Evolutionary conservation across 2,329 filamentous ascomycete genomes (phyloP).

Genomic region (Fusarium haematococcum): DNA sequence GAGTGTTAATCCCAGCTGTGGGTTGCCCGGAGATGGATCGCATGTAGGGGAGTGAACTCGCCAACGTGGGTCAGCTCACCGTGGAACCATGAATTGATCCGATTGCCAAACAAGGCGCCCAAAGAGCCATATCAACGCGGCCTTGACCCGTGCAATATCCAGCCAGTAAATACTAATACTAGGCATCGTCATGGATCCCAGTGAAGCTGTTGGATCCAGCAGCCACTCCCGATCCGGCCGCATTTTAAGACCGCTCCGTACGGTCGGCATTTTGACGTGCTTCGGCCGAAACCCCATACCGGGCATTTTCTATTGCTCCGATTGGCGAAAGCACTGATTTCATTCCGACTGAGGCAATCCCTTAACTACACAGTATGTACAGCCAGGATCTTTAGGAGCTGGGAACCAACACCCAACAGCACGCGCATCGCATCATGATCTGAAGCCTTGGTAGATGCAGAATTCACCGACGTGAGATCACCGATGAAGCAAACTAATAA

Average conservation of each 20-base stretch:
- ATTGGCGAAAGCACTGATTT: not conserved
- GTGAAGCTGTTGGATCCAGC: not conserved
- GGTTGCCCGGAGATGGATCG: not conserved
- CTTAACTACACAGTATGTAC: not conserved
- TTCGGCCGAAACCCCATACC: not conserved
- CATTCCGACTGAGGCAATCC: not conserved
- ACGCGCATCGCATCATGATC: not conserved
- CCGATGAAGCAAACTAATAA: not conserved
- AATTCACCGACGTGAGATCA: not conserved
- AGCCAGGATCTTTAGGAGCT: not conserved
- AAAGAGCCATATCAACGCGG: not conserved
- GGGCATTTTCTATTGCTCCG: not conserved
- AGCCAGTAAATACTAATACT: not conserved
- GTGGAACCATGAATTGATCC: not conserved
- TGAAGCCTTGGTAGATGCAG: not conserved
- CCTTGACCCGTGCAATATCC: not conserved
- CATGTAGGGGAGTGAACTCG: not conserved
- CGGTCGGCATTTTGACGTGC: not conserved
- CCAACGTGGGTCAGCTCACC: not conserved
- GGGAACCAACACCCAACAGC: not conserved
- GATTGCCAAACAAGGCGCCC: not conserved
- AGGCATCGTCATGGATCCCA: not conserved
- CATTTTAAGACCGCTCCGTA: not conserved
- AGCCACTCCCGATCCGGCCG: not conserved
- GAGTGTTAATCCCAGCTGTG: not conserved